Evolutionary conservation across 495 filamentous ascomycete genomes (phyloP), one percentile per base, ranked within the genome.

Genomic region (Parathielavia appendiculata): DNA sequence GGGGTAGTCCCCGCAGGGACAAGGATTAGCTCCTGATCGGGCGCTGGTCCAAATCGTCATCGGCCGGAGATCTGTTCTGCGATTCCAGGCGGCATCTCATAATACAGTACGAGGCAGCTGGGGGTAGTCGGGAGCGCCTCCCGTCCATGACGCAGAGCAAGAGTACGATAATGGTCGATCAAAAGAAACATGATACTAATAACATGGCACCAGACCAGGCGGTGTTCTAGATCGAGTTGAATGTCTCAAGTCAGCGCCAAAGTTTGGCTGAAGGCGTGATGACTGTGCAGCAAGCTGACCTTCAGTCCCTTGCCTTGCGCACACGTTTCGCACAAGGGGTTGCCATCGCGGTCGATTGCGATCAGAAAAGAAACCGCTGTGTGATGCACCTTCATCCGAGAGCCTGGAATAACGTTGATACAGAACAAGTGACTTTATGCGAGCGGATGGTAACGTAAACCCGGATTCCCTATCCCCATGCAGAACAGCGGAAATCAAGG

Each of bases 391-490:
- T 34, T 57, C 47, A 43, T 49, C 44, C 32, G n/a, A 57, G 17
- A 13, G 34, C 54, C 39, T 17, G 4, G 35, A 48, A 38, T 12
- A 34, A 32, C 61, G 44, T 49, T 54, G 54, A 45, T 58, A 56
- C 61, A 26, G 50, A 43, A 1, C 16, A n/a, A 13, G 23, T 53
- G 52, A 50, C 40, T 56, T 54, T 41, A 22, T 30, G 43, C 23
- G 4, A 53, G 30, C n/a, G 36, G 43, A 26, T 47, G 35, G 38
- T 41, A 36, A 46, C 40, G 35, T 23, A 58, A 53, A 38, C 36
- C 51, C 38, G 43, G 43, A 39, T 55, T 30, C 47, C 54, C 19
- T 55, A 56, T 51, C 63, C 59, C 54, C 64, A 60, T 62, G 59
- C 56, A 58, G 39, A 54, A 20, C 11, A 20, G 4, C 4, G 36